Percentiles rank a stretch among this genome's conserved stretches.
Conservation (phyloP, 768 basidiomycete genomes). For the Lactarius hatsudake region DNA sequence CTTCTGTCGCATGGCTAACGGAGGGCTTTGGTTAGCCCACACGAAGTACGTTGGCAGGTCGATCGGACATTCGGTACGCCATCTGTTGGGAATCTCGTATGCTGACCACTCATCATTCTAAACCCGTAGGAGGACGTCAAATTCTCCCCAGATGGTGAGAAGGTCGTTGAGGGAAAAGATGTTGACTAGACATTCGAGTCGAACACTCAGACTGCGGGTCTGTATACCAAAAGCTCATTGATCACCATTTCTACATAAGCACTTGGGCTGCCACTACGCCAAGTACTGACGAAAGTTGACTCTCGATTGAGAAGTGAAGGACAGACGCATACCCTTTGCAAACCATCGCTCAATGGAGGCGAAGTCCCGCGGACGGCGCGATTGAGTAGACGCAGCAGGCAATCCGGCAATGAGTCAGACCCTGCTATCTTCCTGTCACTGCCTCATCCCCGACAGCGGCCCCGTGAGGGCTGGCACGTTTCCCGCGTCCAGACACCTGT, state of each 20-base stretch:
- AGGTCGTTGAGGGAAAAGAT: conserved; percentile 62
- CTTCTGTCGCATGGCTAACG: conserved; percentile 7
- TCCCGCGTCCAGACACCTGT: too few species aligned
- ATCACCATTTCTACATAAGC: background rate
- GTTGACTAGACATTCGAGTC: conserved; percentile 33
- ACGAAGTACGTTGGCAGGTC: conserved; percentile 85
- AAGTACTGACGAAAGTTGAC: background rate
- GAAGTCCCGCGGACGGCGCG: background rate
- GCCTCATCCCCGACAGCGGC: background rate
- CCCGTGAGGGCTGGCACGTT: background rate
- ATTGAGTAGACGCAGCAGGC: background rate
- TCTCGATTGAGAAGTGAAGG: background rate
- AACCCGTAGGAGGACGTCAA: conserved; percentile 66
- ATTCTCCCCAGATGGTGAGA: conserved; percentile 77
- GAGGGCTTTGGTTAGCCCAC: conserved; percentile 51
- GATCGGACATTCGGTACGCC: conserved; percentile 40
- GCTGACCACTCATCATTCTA: conserved; percentile 33
- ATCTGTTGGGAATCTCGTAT: conserved; percentile 33
- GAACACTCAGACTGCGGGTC: conserved; percentile 24
- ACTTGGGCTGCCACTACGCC: background rate
- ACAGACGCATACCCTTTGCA: background rate
- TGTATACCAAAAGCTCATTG: background rate
- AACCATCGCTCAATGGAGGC: background rate
- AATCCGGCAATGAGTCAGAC: too few species aligned
- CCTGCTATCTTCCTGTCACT: too few species aligned